Percentiles rank a stretch among this genome's conserved stretches.
Evolutionary conservation across 179 eudicot species (phyloP).

Genomic region (Amaranthus tricolor): DNA sequence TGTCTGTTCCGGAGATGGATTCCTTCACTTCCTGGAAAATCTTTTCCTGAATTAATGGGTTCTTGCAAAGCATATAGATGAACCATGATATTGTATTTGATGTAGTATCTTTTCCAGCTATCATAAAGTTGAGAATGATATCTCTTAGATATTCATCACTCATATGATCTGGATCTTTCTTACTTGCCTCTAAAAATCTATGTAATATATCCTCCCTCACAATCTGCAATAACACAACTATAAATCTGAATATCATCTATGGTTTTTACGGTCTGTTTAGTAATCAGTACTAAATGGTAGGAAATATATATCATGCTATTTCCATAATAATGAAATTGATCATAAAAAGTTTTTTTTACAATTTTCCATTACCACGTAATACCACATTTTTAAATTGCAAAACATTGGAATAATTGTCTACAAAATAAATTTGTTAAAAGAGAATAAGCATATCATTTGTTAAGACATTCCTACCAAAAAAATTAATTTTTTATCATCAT

Average conservation of each 20-base stretch:
- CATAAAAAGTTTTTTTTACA: too few species aligned
- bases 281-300: too few species aligned
- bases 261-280: constrained; percentile 12
- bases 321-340: too few species aligned
- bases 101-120: constrained; percentile 74
- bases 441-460: too few species aligned
- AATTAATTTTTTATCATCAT: too few species aligned
- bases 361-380: too few species aligned
- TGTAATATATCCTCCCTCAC: constrained; percentile 51
- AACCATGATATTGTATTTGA: constrained; percentile 75
- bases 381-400: too few species aligned
- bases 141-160: constrained; percentile 56
- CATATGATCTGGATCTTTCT: constrained; percentile 46
- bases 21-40: constrained; percentile 45
- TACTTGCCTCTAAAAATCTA: constrained; percentile 52
- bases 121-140: constrained; percentile 60
- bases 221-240: constrained; percentile 15
- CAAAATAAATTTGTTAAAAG: too few species aligned
- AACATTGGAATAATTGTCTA: too few species aligned
- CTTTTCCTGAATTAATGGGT: constrained; percentile 57
- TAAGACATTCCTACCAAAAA: too few species aligned
- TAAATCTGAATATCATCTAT: background rate
- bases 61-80: constrained; percentile 42
- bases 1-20: constrained; percentile 5
- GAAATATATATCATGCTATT: too few species aligned